Conservation (phyloP, 352 stramenopile species). For the Thraustochytrium striatum region DNA sequence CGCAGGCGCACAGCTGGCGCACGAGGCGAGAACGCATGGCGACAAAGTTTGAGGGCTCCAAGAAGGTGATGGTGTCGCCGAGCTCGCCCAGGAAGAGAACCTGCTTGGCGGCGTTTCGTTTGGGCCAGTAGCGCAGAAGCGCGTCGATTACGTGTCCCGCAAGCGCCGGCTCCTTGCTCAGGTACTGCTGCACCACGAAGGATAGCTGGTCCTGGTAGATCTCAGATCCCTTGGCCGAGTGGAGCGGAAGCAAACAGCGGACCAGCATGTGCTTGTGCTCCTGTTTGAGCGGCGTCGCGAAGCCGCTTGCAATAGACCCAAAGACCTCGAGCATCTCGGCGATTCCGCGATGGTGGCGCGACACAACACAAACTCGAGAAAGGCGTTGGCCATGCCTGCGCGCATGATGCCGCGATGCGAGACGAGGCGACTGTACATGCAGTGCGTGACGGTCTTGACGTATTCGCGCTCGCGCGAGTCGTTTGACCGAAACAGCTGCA, state of each 20-base stretch:
- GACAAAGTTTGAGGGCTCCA: conserved; percentile 74
- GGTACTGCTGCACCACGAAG: conserved; percentile 99
- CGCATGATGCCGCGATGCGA: conserved; percentile 95
- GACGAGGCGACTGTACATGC: conserved; percentile 99
- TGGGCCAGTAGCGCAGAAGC: conserved; percentile 56
- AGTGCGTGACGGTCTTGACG: conserved; percentile 97
- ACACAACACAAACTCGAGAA: conserved; percentile 97
- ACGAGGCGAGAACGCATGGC: conserved; percentile 42
- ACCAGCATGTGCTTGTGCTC: conserved; percentile 93
- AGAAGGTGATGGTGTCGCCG: conserved; percentile 95
- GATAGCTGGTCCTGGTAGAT: conserved; percentile 98
- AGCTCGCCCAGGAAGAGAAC: conserved; percentile 96
- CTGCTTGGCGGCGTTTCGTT: conserved; percentile 57
- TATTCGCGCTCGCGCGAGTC: conserved; percentile 97
- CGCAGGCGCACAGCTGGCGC: conserved; percentile 55
- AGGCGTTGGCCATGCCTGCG: conserved; percentile 93
- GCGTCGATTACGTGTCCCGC: conserved; percentile 64
- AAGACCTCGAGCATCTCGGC: conserved; percentile 97
- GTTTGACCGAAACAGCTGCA: conserved; percentile 92
- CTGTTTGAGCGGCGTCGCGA: conserved; percentile 95
- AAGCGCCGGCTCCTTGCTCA: conserved; percentile 97
- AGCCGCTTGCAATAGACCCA: conserved; percentile 98
- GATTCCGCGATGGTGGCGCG: conserved; percentile 83
- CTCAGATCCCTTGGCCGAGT: conserved; percentile 93
- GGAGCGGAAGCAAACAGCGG: conserved; percentile 88